Conservation (phyloP, 345 rosid genomes). For the Barbarea vulgaris region DNA sequence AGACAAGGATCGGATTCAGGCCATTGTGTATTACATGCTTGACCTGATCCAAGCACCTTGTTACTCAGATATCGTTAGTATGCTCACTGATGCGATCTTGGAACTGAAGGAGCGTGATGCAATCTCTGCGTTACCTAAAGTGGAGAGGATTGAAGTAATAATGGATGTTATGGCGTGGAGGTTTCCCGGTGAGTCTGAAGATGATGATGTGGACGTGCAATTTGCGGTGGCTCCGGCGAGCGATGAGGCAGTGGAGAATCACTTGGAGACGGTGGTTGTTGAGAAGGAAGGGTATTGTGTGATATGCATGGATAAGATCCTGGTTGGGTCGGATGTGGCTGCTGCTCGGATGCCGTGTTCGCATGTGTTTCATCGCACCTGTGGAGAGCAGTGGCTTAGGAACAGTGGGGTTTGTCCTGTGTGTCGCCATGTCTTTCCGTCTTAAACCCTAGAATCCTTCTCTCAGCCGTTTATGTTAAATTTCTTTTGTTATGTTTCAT, state of each 20-base stretch:
- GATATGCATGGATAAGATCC: constrained; percentile 11
- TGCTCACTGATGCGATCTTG: not conserved
- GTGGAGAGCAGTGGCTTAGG: not conserved
- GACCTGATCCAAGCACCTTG: not conserved
- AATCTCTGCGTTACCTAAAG: not conserved
- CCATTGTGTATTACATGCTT: not conserved
- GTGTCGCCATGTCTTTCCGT: not conserved
- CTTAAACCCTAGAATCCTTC: not conserved
- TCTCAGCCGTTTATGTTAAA: not conserved
- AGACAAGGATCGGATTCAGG: not conserved
- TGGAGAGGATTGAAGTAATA: not conserved
- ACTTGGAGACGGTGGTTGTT: constrained; percentile 6
- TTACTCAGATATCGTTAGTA: not conserved
- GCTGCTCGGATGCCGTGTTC: not conserved
- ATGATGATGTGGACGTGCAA: not conserved
- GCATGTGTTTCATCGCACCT: not conserved
- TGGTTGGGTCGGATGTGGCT: not conserved
- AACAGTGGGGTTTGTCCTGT: not conserved
- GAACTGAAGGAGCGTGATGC: not conserved
- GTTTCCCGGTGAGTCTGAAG: not conserved
- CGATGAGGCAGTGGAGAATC: not conserved
- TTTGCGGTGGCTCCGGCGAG: not conserved
- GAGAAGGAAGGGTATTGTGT: not conserved
- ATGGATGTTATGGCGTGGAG: not conserved
- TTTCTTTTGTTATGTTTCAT: not conserved